Base-by-base conservation (phyloP, 2,329 filamentous ascomycete species). In the Curvularia lunata region DNA sequence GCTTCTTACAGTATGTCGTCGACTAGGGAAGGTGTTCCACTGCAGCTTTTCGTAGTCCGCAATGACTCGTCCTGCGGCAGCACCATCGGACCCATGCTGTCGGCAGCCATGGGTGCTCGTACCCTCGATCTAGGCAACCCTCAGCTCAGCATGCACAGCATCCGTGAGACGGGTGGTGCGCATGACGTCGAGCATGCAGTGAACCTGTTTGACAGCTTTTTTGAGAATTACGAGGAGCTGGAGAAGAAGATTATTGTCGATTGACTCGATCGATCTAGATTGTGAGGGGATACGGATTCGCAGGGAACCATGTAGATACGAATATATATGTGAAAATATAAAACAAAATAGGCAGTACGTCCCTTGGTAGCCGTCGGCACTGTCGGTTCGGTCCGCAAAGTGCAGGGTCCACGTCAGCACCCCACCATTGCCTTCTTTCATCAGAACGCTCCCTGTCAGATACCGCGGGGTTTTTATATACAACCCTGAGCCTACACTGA, bases 71-170 rank as follows among this genome's bases (percentile, higher is more conserved):
- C 90, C 51, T 99, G 95, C 77, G 95, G 95, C 54, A 94, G 91
- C 80, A 99, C 95, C 34, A 99, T 99, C 72, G 95, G 95, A 0
- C 95, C 95, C n/a, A 97, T 97, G 88, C 83, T 98, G 45, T 91
- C 90, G 52, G 92, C 94, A 23, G 89, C 89, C 58, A 81, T 98
- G 68, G 95, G 95, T 55, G 88, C 92, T 53, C 84, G 95, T 61
- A 98, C 95, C 1, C 83, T 99, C 43, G 95, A 99, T 79, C 79
- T 98, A 55, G 94, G 94, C 9, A 98, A 97, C 79, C 89, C 94
- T 27, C 94, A 98, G 81, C 82, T 97, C 63, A 92, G 90, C 74
- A 98, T 98, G 95, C 94, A 98, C 80, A 95, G 91, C 73, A 97
- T 97, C 72, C 88, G 95, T 53, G 95, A 98, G 83, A 97, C 91